Conservation (phyloP, 192 early-diverging fungal species). For the Geosiphon pyriformis region DNA sequence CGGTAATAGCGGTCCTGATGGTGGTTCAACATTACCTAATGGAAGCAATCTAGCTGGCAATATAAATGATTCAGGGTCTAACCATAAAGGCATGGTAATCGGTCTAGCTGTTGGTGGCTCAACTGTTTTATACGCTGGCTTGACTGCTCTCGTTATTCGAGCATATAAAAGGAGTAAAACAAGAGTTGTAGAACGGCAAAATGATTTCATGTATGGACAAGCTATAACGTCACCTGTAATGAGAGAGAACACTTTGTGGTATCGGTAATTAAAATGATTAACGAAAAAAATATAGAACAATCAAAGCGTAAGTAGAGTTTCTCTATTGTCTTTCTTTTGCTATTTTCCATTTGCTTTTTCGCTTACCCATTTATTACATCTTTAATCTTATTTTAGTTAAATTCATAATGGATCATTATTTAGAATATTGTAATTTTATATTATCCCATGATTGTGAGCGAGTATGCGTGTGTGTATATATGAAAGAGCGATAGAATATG, state of each 20-base stretch:
- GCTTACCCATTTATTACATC: no score
- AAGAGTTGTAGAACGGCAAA: constrained; percentile 10
- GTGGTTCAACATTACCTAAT: no score
- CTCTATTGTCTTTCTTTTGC: no score
- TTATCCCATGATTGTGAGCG: no score
- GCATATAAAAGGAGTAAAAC: constrained; percentile 30
- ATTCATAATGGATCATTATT: no score
- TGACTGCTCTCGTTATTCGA: constrained; percentile 32
- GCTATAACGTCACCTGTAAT: not conserved
- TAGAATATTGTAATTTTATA: no score
- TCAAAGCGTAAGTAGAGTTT: not conserved
- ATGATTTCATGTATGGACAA: not conserved
- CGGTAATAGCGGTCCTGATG: not conserved
- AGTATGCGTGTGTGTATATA: no score
- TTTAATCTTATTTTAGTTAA: no score
- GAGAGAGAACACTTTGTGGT: not conserved
- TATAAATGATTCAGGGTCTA: not conserved
- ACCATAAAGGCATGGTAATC: constrained; percentile 25
- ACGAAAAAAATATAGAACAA: constrained; percentile 3
- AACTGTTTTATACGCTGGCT: constrained; percentile 33
- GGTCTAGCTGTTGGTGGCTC: constrained; percentile 31
- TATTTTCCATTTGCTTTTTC: no score
- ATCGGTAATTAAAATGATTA: not conserved
- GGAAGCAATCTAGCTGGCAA: not conserved
- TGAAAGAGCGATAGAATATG: no score